Percentiles rank a stretch among this genome's conserved stretches.
phyloP scores from a whole-genome alignment of 2,329 filamentous ascomycete species.

The Colletotrichum sp. region DNA sequence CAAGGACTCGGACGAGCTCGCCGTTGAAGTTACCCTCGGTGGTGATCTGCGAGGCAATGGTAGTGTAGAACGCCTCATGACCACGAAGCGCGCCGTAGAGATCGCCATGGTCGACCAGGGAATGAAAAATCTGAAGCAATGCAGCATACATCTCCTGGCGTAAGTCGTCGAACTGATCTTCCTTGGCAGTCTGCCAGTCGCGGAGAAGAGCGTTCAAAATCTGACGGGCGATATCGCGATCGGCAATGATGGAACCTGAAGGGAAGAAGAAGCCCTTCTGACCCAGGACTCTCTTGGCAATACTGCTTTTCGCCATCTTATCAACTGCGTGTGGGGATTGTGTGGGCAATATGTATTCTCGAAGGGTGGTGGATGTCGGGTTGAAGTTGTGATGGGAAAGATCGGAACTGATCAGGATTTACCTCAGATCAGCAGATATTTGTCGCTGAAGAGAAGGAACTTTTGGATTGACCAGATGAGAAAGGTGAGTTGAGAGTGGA shows the following conservation, averaged over 20 bases:
- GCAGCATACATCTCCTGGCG: not conserved
- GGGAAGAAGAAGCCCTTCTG: not conserved
- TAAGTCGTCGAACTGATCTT: not conserved
- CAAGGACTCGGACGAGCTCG: not conserved
- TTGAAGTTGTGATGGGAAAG: not conserved
- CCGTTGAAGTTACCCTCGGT: not conserved
- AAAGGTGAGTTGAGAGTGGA: not conserved
- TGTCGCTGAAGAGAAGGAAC: rapidly evolving
- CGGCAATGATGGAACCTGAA: not conserved
- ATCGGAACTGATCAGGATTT: not conserved
- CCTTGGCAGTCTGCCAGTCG: not conserved
- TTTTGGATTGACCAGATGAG: not conserved
- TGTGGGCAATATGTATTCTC: too few relatives aligned
- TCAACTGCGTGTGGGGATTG: not conserved
- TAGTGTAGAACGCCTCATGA: not conserved
- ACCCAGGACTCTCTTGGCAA: not conserved
- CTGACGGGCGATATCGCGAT: rapidly evolving
- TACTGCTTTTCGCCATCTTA: rapidly evolving
- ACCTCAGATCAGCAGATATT: not conserved
- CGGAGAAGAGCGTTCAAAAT: not conserved
- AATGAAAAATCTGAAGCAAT: not conserved
- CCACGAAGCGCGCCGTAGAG: not conserved
- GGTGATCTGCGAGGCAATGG: not conserved
- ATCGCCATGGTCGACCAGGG: rapidly evolving
- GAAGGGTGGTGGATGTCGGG: not conserved